phyloP scores from a whole-genome alignment of 192 early-diverging fungal genomes.

The Backusella sp. region DNA sequence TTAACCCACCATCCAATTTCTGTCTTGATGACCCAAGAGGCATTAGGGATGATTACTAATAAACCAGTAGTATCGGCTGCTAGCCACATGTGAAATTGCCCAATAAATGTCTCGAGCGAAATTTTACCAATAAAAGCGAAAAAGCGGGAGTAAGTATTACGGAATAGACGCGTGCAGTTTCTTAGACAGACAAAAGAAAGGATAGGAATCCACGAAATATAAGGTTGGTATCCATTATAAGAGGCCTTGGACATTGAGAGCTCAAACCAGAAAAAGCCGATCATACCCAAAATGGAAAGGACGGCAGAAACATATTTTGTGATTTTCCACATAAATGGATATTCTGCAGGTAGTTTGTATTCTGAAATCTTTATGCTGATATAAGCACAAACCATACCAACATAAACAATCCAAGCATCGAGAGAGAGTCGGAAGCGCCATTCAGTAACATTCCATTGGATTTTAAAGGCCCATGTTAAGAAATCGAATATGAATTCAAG shows the following conservation, averaged over 20 bases:
- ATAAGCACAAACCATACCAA: slow-evolving; percentile 65
- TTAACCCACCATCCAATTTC: slow-evolving; percentile 51
- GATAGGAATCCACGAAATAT: slow-evolving; percentile 60
- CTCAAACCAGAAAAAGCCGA: slow-evolving; percentile 57
- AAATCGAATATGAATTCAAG: slow-evolving; percentile 45
- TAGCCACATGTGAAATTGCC: slow-evolving; percentile 78
- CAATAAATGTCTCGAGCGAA: slow-evolving; percentile 76
- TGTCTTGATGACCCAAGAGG: slow-evolving; percentile 35
- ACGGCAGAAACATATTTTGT: slow-evolving; percentile 37
- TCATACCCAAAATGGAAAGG: slow-evolving; percentile 39
- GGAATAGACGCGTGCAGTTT: slow-evolving; percentile 55
- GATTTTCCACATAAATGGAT: slow-evolving; percentile 41
- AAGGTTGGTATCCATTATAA: slow-evolving; percentile 70
- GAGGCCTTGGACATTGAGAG: slow-evolving; percentile 50
- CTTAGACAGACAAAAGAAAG: slow-evolving; percentile 65
- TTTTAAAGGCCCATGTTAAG: slow-evolving; percentile 42
- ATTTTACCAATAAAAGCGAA: slow-evolving; percentile 61
- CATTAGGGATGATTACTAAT: slow-evolving; percentile 53
- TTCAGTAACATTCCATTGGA: slow-evolving; percentile 64
- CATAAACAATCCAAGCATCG: slow-evolving; percentile 67
- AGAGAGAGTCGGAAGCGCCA: slow-evolving; percentile 72
- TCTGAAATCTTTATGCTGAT: slow-evolving; percentile 44
- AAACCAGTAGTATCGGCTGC: slow-evolving; percentile 73
- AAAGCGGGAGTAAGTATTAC: slow-evolving; percentile 51
- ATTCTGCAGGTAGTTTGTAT: slow-evolving; percentile 24